Conservation (phyloP, 495 filamentous ascomycete species). For the Pyrenula massariospora region DNA sequence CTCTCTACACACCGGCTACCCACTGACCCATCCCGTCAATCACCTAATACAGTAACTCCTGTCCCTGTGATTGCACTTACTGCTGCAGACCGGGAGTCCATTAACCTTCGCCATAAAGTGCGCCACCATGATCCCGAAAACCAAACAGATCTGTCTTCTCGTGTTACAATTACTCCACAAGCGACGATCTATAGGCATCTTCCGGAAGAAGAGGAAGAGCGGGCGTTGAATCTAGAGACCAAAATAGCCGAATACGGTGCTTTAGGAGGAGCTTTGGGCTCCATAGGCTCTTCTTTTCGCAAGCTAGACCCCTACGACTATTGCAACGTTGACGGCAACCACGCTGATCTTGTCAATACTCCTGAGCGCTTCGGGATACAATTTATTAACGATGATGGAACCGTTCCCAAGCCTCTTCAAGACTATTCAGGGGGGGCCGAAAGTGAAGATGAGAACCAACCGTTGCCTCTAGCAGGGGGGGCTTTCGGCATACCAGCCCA, state of each 20-base stretch:
- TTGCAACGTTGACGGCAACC: neutral
- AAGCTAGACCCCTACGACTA: neutral
- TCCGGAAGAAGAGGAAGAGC: conserved; percentile 60
- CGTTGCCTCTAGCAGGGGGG: neutral
- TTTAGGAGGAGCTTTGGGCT: neutral
- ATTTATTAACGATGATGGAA: neutral
- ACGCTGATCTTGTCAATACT: neutral
- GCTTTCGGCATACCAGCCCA: neutral
- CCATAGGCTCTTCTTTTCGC: neutral
- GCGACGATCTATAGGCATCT: conserved; percentile 70
- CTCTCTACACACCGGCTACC: neutral
- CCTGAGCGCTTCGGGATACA: neutral
- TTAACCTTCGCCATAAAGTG: conserved; percentile 29
- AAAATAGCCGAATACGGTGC: conserved; percentile 28
- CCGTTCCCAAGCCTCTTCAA: neutral
- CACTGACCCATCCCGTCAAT: neutral
- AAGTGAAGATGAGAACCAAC: conserved; percentile 4
- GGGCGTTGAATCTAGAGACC: conserved; percentile 64
- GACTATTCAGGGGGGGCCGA: conserved; percentile 52
- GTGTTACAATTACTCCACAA: conserved; percentile 62
- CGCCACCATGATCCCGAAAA: conserved; percentile 19
- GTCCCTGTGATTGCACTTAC: conserved; percentile 15
- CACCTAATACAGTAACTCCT: neutral
- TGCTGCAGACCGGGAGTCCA: conserved; percentile 28
- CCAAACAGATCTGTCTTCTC: conserved; percentile 25